Evolutionary conservation across 106 monocot genomes (phyloP).

Genomic region (Vanilla planifolia): DNA sequence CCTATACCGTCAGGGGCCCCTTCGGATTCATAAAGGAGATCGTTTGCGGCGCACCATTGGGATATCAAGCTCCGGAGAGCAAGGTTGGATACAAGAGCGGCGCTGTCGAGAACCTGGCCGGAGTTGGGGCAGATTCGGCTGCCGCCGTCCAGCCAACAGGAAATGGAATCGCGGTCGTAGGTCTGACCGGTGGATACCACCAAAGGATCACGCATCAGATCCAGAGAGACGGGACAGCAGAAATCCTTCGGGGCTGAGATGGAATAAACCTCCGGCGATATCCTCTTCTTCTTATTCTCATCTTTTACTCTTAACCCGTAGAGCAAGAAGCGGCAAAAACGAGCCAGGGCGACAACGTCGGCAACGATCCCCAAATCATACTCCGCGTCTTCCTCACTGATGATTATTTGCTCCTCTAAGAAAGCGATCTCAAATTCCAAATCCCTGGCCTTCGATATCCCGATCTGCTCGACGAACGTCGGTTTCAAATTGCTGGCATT

Average conservation of each 20-base stretch:
- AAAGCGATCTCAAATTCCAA: slow-evolving; percentile 55
- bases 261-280: slow-evolving; percentile 5
- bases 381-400: slow-evolving; percentile 36
- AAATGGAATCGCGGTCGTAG: slow-evolving; percentile 41
- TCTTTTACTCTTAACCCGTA: slow-evolving; percentile 16
- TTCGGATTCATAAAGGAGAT: too few relatives aligned
- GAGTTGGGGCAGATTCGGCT: slow-evolving; percentile 47
- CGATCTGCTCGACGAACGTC: slow-evolving; percentile 26
- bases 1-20: too few relatives aligned
- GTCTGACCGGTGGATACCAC: slow-evolving; percentile 46
- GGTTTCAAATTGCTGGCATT: slow-evolving; percentile 11
- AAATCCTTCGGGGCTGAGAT: slow-evolving; percentile 44
- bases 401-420: slow-evolving; percentile 51
- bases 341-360: slow-evolving; percentile 39
- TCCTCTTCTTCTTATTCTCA: too few relatives aligned
- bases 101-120: slow-evolving; percentile 25
- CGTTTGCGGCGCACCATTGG: slow-evolving; percentile 28
- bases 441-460: slow-evolving; percentile 19
- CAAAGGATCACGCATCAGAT: slow-evolving; percentile 44
- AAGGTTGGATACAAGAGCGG: slow-evolving; percentile 25
- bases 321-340: slow-evolving; percentile 55
- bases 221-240: slow-evolving; percentile 53
- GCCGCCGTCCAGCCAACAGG: slow-evolving; percentile 47
- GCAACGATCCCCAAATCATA: slow-evolving; percentile 25
- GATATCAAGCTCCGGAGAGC: slow-evolving; percentile 39